Conservation (phyloP, 2,329 filamentous ascomycete genomes). For the Bretziella fagacearum region DNA sequence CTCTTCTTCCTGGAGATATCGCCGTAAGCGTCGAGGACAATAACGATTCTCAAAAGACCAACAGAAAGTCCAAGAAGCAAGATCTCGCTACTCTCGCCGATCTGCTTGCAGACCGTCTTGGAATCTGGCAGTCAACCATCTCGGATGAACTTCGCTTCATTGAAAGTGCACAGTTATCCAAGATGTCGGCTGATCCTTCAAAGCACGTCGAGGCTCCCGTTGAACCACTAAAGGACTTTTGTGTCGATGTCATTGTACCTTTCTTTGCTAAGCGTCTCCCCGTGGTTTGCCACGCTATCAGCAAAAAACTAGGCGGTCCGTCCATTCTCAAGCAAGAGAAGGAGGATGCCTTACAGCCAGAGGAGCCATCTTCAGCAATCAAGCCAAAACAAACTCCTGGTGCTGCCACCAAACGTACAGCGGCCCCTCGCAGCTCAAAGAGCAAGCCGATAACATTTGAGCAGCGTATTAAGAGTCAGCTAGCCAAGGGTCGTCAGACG, state of each 20-base stretch:
- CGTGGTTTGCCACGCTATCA: constrained; percentile 50
- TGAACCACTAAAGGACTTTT: constrained; percentile 60
- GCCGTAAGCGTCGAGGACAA: constrained; percentile 20
- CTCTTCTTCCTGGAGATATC: constrained; percentile 1
- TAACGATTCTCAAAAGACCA: constrained; percentile 19
- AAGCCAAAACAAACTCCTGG: constrained; percentile 35
- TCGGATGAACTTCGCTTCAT: constrained; percentile 37
- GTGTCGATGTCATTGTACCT: constrained; percentile 61
- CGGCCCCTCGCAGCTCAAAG: constrained; percentile 43
- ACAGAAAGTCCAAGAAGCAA: constrained; percentile 43
- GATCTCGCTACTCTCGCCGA: constrained; percentile 52
- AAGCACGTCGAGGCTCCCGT: constrained; percentile 27
- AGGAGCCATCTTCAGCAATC: constrained; percentile 26
- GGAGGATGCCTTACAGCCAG: constrained; percentile 21
- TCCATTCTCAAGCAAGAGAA: constrained; percentile 24
- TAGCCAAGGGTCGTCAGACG: constrained; percentile 11
- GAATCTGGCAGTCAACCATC: constrained; percentile 68
- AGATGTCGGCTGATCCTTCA: constrained; percentile 21
- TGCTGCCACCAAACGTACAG: constrained; percentile 32
- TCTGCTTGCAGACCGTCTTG: constrained; percentile 58
- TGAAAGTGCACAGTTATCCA: constrained; percentile 30
- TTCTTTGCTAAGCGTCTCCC: constrained; percentile 69
- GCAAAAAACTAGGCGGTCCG: constrained; percentile 60
- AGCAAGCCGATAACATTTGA: constrained; percentile 34
- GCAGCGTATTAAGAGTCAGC: constrained; percentile 10